Base-by-base conservation (phyloP, 495 filamentous ascomycete species). In the Penicillium canariense region DNA sequence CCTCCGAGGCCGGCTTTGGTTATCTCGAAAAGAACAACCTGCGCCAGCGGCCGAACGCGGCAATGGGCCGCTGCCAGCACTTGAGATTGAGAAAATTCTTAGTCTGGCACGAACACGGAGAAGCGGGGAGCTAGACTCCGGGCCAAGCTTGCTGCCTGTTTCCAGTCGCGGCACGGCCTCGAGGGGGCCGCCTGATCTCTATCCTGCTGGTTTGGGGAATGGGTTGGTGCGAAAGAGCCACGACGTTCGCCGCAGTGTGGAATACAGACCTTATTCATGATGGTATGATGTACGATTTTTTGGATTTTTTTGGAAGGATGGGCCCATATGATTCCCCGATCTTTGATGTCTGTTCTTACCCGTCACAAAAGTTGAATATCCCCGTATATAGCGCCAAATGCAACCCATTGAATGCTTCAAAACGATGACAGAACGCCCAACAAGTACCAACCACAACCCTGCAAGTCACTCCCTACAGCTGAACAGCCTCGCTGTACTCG, bases 91-190 rank as follows among this genome's bases (percentile, higher is more conserved):
- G 39, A 69, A 65, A 48, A 69, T 66, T 7, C 20, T 71, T 15
- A 74, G 66, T 31, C 20, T 60, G 34, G 55, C 66, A 2, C 56
- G 63, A 30, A 62, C 64, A 12, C 56, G 67, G 22, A 55, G 58
- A 17, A 73, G 71, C 23, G 54, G 59, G 7, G 71, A 73, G 23
- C 44, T 64, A 22, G 65, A 66, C 14, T 73, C 70, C 52, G 65
- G 55, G 1, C 59, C 56, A 11, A 66, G 64, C 31, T 46, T 74
- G 59, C 35, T 72, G 47, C 71, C 69, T 47, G 50, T 68, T n/a
- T 69, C 68, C 4, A 71, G 68, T 26, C 57, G 63, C n/a, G 66
- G 61, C n/a, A n/a, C n/a, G n/a, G n/a, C n/a, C 8, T 68, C 69
- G 28, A 46, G 20, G 5, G 34, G 26, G 2, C 39, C 54, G 2